Base-by-base conservation (phyloP, 495 filamentous ascomycete genomes). In the Talaromyces adpressus region DNA sequence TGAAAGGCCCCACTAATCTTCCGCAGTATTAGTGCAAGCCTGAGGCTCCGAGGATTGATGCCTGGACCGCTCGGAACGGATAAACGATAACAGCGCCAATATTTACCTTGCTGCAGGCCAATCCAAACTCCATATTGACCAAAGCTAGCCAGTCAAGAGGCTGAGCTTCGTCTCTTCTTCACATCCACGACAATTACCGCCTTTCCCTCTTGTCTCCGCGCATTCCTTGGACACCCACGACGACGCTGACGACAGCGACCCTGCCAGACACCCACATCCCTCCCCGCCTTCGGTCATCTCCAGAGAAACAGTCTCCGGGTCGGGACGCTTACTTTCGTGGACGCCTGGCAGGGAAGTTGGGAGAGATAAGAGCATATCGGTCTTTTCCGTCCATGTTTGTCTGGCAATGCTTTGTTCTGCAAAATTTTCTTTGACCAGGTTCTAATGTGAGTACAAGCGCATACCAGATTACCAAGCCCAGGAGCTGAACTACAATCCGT, bases 291-390 rank as follows among this genome's bases (percentile, higher is more conserved):
- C 61, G 7, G 20, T 34, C 16, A 20, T 62, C 20, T 56, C 51
- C n/a, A 49, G 45, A 56, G 47, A 53, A 53, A 34, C 45, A 27
- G 22, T 32, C n/a, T 54, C 20, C 51, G 25, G 51, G 25, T 29
- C 22, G 20, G 51, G 32, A 62, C 61, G 41, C 6, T 49, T 49
- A n/a, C 41, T 29, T 23, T n/a, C 25, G 22, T 62, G 61, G 22
- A 54, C 51, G 51, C 14, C 61, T 62, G 61, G 61, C 61, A 56
- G 61, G 61, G 61, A 54, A 56, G 61, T 62, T 62, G 51, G 16
- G 61, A 32, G 16, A 30, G 51, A 54, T 29, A 6, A 27, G 0
- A 7, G 51, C 16, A 30, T 59, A 14, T 25, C 11, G 57, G 27
- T 59, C 22, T 34, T n/a, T 59, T 14, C 57, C 57, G 51, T 54